Percentiles rank a stretch among this genome's conserved stretches.
Conservation (phyloP, 495 filamentous ascomycete genomes). For the Durotheca rogersii region DNA sequence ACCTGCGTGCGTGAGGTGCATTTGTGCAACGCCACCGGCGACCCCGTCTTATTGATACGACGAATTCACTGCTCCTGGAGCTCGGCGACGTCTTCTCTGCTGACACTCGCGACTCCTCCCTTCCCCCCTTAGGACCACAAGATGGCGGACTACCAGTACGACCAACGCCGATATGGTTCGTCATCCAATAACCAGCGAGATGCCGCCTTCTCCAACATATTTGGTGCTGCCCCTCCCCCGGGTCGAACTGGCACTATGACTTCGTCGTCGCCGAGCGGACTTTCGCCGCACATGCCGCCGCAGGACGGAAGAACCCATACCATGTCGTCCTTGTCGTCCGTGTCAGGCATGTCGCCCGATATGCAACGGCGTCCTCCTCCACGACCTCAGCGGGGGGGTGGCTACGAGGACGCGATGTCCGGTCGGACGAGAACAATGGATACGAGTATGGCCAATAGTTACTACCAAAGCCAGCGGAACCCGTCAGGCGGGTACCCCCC, state of each 20-base stretch:
- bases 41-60: slow-evolving; percentile 11
- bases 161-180: slow-evolving; percentile 65
- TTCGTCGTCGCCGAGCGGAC: slow-evolving; percentile 53
- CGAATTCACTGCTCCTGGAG: slow-evolving; percentile 6
- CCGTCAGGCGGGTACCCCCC: slow-evolving; percentile 45
- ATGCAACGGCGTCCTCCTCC: slow-evolving; percentile 62
- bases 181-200: slow-evolving; percentile 78
- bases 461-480: slow-evolving; percentile 57
- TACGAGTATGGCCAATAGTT: slow-evolving; percentile 52
- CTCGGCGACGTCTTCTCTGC: slow-evolving; percentile 16
- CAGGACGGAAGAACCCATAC: slow-evolving; percentile 76
- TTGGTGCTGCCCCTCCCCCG: slow-evolving; percentile 81
- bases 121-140: slow-evolving; percentile 33
- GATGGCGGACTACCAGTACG: slow-evolving; percentile 90
- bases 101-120: slow-evolving; percentile 19
- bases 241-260: slow-evolving; percentile 88
- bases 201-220: slow-evolving; percentile 95
- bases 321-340: slow-evolving; percentile 81
- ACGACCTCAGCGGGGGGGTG: slow-evolving; percentile 58
- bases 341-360: slow-evolving; percentile 48
- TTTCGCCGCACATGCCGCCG: slow-evolving; percentile 37
- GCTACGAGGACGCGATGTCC: slow-evolving; percentile 41
- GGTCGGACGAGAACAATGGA: slow-evolving; percentile 44
- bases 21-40: slow-evolving; percentile 27
- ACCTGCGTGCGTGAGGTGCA: slow-evolving; percentile 4